Evolutionary conservation across 768 basidiomycete species (phyloP), one percentile per base, ranked within the genome.

Genomic region (Royoungia palumana): DNA sequence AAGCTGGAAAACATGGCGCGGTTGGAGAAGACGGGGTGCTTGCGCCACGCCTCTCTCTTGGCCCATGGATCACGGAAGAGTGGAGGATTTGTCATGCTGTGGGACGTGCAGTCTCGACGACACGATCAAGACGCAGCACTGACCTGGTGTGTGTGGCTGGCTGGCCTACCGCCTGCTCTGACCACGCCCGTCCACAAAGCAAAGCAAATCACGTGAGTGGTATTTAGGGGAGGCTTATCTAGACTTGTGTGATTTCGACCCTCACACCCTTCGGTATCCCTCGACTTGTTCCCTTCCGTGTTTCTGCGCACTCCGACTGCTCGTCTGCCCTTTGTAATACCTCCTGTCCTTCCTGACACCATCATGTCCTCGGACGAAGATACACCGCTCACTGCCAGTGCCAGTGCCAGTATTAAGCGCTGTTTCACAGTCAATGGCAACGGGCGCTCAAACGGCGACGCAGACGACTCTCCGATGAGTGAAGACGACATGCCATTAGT

Each of bases 11-110:
- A 85, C 89, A 94, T 94, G 58, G 80, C 78, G 35, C 85, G 82
- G 57, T 85, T 87, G 52, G 83, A 79, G 75, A 96, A 96, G 47
- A 94, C 81, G n/a, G 88, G 84, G 61, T 82, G 83, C 67, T 85
- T 92, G 61, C 94, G 79, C 93, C 92, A 96, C 34, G 91, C 89
- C 58, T 96, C 93, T 53, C 83, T 75, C 71, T 88, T 93, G 19
- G 90, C 89, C 94, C 94, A 96, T 43, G 93, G 92, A 67, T 96
- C 94, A 69, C 91, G 85, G 63, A 85, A 94, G 46, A 89, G 73
- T n/a, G 83, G 85, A 46, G 74, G 75, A 53, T 78, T 80, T 44
- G 80, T 61, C 83, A 88, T 87, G 59, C 62, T 65, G 55, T 53
- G n/a, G 38, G 30, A 43, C 16, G 40, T 27, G 19, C 32, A 19